Evolutionary conservation across 176 grass and related monocot species (phyloP).

Genomic region (Themeda triandra): DNA sequence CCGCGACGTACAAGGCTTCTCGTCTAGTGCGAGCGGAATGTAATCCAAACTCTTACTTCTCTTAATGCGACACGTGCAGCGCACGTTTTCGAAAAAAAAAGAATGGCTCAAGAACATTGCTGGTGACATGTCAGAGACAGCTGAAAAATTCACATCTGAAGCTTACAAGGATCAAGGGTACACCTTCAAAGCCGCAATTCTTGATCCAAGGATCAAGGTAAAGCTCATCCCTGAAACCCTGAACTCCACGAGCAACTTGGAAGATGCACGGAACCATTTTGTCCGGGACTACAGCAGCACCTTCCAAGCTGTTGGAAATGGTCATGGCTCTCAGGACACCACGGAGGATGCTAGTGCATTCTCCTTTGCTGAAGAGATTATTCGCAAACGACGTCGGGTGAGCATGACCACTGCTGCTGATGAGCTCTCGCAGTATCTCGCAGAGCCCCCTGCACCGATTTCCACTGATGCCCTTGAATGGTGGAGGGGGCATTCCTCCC

Average conservation of each 20-base stretch:
- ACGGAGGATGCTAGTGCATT: constrained; percentile 47
- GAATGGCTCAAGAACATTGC: constrained; percentile 85
- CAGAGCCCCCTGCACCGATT: constrained; percentile 67
- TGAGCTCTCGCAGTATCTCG: constrained; percentile 79
- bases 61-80: too few species aligned
- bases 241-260: constrained; percentile 66
- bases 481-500: constrained; percentile 80
- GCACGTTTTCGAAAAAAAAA: too few species aligned
- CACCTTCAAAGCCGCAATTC: constrained; percentile 84
- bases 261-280: constrained; percentile 77
- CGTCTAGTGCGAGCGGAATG: too few species aligned
- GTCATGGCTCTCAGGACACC: constrained; percentile 40
- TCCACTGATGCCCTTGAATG: constrained; percentile 76
- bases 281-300: constrained; percentile 72
- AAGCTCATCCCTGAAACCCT: constrained; percentile 85
- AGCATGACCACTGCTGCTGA: constrained; percentile 62
- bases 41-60: too few species aligned
- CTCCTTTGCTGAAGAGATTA: constrained; percentile 97
- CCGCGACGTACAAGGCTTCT: too few species aligned
- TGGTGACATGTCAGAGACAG: constrained; percentile 59
- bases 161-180: constrained; percentile 49
- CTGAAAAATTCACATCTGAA: constrained; percentile 55
- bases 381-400: constrained; percentile 65
- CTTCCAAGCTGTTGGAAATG: constrained; percentile 49
- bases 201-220: constrained; percentile 85